A percentile compares a stretch with the other conserved stretches of the same genome.
phyloP scores from a whole-genome alignment of 2,329 filamentous ascomycete genomes.

The Trichoderma hamatum region DNA sequence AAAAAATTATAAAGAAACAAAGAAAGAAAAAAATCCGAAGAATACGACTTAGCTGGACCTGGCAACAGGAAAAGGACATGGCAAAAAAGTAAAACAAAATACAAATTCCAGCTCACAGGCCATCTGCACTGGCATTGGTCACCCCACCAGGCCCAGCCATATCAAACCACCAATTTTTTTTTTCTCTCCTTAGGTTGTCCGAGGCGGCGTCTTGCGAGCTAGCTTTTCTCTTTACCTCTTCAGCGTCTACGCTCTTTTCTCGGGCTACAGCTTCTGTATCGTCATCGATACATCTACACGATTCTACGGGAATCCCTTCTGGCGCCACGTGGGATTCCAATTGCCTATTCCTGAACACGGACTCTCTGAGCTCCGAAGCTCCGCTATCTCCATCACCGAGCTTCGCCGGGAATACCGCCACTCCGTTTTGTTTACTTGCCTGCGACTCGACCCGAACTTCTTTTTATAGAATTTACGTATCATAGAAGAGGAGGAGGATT shows the following conservation, averaged over 20 bases:
- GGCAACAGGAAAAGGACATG: background rate
- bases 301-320: background rate
- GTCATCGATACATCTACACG: background rate
- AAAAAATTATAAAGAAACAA: background rate
- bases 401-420: constrained; percentile 20
- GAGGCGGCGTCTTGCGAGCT: background rate
- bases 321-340: background rate
- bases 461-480: background rate
- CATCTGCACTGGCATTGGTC: background rate
- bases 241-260: background rate
- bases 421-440: background rate
- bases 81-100: background rate
- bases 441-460: background rate
- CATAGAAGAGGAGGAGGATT: background rate
- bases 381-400: constrained; percentile 26
- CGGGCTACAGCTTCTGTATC: background rate
- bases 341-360: constrained; percentile 1
- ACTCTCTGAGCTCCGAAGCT: constrained; percentile 24
- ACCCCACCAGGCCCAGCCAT: constrained; percentile 17
- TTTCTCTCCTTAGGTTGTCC: background rate
- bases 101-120: background rate
- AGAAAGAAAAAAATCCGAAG: background rate
- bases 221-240: background rate
- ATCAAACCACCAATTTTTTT: background rate
- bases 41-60: background rate